These are phyloP conservation scores for Citrus hindsii DNA, from an alignment of 345 rosid species.

Conservation along the genomic window DNA sequence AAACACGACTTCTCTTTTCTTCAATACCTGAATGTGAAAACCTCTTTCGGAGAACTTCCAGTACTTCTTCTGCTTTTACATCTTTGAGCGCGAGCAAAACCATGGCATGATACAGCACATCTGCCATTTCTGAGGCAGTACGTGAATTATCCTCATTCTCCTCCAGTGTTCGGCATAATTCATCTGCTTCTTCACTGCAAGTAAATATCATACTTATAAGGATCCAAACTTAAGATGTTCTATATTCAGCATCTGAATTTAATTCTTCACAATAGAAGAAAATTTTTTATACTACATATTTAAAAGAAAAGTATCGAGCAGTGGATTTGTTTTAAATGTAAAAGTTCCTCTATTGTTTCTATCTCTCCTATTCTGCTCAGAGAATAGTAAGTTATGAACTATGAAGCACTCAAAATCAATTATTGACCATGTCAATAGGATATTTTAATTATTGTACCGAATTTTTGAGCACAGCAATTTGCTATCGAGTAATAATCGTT, in stretches of 20 bases:
- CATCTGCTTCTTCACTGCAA: conserved; percentile 90
- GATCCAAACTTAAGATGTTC: not conserved
- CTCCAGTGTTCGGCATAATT: conserved; percentile 77
- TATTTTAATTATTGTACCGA: not conserved
- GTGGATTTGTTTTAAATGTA: not conserved
- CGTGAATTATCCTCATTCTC: conserved; percentile 62
- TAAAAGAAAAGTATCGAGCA: not conserved
- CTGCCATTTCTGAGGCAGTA: conserved; percentile 90
- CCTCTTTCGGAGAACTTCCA: conserved; percentile 62
- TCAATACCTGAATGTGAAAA: conserved; percentile 82
- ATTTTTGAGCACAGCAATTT: conserved; percentile 13
- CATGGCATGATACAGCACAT: conserved; percentile 80
- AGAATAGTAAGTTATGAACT: not conserved
- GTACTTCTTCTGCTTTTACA: conserved; percentile 64
- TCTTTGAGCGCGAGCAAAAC: conserved; percentile 58
- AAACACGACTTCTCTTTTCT: conserved; percentile 56
- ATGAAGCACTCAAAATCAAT: not conserved
- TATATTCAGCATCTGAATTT: not conserved
- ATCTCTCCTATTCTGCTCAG: not conserved
- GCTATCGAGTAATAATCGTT: conserved; percentile 6
- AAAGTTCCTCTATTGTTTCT: not conserved
- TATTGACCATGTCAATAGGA: not conserved
- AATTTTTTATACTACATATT: not conserved
- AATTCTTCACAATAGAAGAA: not conserved
- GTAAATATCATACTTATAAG: not conserved